A percentile compares a stretch with the other conserved stretches of the same genome.
These are phyloP conservation scores for Calocybe cyanea DNA, from an alignment of 768 basidiomycete genomes.

Conservation along the genomic window DNA sequence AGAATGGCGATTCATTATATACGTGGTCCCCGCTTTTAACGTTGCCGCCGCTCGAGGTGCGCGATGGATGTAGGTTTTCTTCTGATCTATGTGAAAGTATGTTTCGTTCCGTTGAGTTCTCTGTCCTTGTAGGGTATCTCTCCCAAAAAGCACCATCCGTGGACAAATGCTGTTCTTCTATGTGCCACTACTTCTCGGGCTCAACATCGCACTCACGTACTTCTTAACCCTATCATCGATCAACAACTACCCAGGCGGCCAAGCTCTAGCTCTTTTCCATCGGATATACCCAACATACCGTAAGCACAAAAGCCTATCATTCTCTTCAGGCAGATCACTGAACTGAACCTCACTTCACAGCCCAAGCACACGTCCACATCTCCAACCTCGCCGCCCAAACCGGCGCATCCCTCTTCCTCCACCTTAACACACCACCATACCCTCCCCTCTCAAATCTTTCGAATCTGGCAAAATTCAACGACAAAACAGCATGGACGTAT, in stretches of 20 bases:
- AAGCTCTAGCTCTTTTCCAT: constrained; percentile 65
- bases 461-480: constrained; percentile 6
- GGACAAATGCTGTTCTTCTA: constrained; percentile 43
- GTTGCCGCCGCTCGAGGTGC: constrained; percentile 70
- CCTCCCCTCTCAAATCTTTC: constrained; percentile 18
- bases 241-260: constrained; percentile 87
- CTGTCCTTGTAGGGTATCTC: constrained; percentile 33
- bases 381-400: constrained; percentile 86
- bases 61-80: constrained; percentile 53
- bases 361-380: constrained; percentile 61
- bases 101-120: too few species aligned
- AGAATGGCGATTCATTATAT: constrained; percentile 96
- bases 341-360: constrained; percentile 4
- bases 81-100: too few species aligned
- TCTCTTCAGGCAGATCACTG: neutral
- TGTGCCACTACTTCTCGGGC: constrained; percentile 42
- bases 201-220: constrained; percentile 52
- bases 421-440: constrained; percentile 59
- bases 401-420: constrained; percentile 86
- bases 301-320: constrained; percentile 2
- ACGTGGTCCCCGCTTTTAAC: constrained; percentile 80
- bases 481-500: constrained; percentile 53
- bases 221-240: constrained; percentile 57
- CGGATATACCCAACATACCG: constrained; percentile 31
- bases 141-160: constrained; percentile 44